Conservation (phyloP, 257 asterid genomes). For the Solanum arcanum region DNA sequence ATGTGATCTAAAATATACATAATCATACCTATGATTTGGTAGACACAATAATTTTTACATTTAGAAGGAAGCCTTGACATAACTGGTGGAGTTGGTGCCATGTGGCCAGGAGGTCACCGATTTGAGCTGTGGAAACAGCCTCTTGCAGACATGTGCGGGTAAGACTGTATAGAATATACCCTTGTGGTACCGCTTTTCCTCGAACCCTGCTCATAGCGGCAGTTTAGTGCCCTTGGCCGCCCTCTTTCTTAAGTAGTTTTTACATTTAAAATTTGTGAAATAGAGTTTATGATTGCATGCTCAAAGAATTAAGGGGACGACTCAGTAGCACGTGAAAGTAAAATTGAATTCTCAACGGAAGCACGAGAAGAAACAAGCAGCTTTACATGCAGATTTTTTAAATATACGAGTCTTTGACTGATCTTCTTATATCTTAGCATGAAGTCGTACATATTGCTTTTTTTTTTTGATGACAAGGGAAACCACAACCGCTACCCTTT, state of each 20-base stretch:
- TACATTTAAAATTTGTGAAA: neutral
- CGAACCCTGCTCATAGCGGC: neutral
- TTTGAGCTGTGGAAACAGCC: neutral
- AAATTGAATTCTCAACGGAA: neutral
- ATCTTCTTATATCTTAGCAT: neutral
- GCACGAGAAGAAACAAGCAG: neutral
- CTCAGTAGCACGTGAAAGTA: neutral
- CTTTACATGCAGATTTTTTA: neutral
- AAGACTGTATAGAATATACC: neutral
- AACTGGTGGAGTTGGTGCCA: neutral
- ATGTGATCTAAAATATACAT: neutral
- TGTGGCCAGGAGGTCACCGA: neutral
- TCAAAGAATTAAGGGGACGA: neutral
- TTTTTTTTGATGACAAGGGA: no score
- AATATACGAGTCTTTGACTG: neutral
- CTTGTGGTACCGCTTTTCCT: neutral
- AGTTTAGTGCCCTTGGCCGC: neutral
- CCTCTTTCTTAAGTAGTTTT: neutral
- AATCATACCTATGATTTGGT: neutral
- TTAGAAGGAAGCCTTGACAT: neutral
- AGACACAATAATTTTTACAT: neutral
- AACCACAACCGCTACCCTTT: no score
- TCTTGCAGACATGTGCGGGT: neutral
- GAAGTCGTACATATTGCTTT: neutral
- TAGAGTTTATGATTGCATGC: neutral